These are phyloP conservation scores for Neocallimastix lanati DNA, from an alignment of 192 early-diverging fungal species.

Conservation along the genomic window DNA sequence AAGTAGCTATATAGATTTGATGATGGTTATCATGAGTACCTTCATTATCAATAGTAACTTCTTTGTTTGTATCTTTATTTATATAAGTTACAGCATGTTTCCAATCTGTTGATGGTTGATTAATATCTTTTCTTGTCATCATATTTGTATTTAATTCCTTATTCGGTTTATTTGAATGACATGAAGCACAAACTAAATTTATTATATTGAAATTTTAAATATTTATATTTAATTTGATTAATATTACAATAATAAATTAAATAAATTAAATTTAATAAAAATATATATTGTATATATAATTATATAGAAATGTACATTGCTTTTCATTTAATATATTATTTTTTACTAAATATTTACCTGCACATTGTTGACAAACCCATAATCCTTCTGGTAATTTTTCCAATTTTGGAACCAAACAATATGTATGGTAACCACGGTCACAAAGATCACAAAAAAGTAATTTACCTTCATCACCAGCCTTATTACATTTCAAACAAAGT, in stretches of 20 bases:
- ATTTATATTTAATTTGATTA: too few relatives aligned
- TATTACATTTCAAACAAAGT: slow-evolving; percentile 25
- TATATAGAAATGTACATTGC: too few relatives aligned
- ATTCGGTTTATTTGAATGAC: slow-evolving; percentile 23
- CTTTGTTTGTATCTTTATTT: background rate
- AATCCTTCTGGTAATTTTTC: slow-evolving; percentile 28
- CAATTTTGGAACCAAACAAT: slow-evolving; percentile 29
- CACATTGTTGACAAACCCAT: background rate
- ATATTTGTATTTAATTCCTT: background rate
- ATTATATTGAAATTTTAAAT: too few relatives aligned
- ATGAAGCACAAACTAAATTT: slow-evolving; percentile 29
- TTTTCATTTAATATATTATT: too few relatives aligned
- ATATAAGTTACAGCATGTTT: background rate
- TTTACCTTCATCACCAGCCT: slow-evolving; percentile 31
- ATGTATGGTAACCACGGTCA: slow-evolving; percentile 41
- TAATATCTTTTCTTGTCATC: background rate
- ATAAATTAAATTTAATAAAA: too few relatives aligned
- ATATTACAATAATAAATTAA: too few relatives aligned
- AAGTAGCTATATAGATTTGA: slow-evolving; percentile 25
- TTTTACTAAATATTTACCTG: background rate
- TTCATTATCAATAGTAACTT: background rate
- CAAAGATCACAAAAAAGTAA: slow-evolving; percentile 42
- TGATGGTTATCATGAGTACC: background rate
- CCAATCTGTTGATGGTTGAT: background rate
- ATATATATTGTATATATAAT: too few relatives aligned